A percentile compares a stretch with the other conserved stretches of the same genome.
Evolutionary conservation across 1,284 basidiomycete genomes (phyloP).

Genomic region (Cerrena zonata): DNA sequence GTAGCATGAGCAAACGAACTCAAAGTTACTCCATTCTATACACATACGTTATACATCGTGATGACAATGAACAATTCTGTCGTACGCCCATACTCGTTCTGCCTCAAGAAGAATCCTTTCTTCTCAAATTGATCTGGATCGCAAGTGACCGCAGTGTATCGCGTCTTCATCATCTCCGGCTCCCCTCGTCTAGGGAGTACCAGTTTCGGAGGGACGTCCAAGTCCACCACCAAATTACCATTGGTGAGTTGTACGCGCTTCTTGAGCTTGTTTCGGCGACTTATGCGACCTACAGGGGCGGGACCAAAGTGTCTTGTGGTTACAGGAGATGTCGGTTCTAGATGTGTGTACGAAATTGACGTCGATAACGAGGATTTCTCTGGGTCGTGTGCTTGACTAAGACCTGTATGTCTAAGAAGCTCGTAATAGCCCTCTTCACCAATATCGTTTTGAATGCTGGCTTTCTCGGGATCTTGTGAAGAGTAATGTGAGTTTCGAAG

Average conservation of each 20-base stretch:
- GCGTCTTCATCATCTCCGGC: slow-evolving; percentile 78
- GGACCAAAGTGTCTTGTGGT: slow-evolving; percentile 83
- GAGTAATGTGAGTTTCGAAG: slow-evolving; percentile 13
- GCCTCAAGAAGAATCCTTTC: slow-evolving; percentile 79
- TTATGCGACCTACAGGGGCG: slow-evolving; percentile 72
- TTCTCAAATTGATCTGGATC: slow-evolving; percentile 90
- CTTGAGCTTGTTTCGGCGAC: slow-evolving; percentile 69
- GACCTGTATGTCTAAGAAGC: neutral
- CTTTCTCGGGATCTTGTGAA: slow-evolving; percentile 22
- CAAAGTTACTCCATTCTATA: too few relatives aligned
- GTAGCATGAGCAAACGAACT: slow-evolving; percentile 2
- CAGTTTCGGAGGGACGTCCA: slow-evolving; percentile 79
- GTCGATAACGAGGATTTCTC: slow-evolving; percentile 21
- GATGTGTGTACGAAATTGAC: slow-evolving; percentile 12
- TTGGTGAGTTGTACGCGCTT: slow-evolving; percentile 70
- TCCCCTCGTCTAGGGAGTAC: slow-evolving; percentile 78
- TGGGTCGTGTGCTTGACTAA: slow-evolving; percentile 6
- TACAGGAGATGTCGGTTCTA: slow-evolving; percentile 35
- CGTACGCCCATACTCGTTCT: slow-evolving; percentile 72
- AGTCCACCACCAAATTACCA: slow-evolving; percentile 82
- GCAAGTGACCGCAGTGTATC: slow-evolving; percentile 86
- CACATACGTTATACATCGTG: slow-evolving; percentile 91
- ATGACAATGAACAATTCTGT: slow-evolving; percentile 94
- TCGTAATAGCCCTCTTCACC: slow-evolving; percentile 8
- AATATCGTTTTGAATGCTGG: slow-evolving; percentile 1